Base-by-base conservation (phyloP, 208 protist species). In the Strigomonas oncopelti region DNA sequence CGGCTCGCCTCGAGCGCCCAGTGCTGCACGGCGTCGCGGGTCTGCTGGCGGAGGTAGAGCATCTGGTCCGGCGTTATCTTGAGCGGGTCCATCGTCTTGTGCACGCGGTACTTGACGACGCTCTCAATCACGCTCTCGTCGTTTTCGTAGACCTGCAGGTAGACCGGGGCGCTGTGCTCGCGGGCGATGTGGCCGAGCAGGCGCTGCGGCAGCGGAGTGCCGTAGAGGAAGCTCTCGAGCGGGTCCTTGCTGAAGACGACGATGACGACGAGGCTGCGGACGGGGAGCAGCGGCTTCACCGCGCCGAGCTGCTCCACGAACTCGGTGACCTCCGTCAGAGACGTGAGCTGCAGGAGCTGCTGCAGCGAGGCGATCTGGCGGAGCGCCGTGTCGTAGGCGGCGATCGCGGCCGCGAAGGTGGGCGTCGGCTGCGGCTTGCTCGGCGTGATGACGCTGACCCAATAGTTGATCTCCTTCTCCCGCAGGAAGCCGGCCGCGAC, bases 81-180 rank as follows among this genome's bases (percentile, higher is more conserved):
- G 20, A 65, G 29, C 14, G 78, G 77, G 67, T 91, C 83, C 72
- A 85, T 83, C 38, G 81, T 90, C 67, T 83, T 80, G 60, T 90
- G 85, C 32, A 94, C 77, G 58, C 88, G 86, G 69, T 92, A 94
- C 74, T 83, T 80, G 29, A 90, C 72, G 42, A 94, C 78, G 46
- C 78, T 76, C 59, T 94, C 86, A 4, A 89, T 46, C 67, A 84
- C 73, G n/a, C 74, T 70, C 31, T 84, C 78, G 58, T 94, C 80
- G 20, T 76, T 79, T 46, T 90, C 88, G 48, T 84, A 80, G 34
- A 94, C 69, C 59, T 77, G 78, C 32, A 87, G 71, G 77, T 94
- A 94, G 9, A 94, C 72, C 34, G 88, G 85, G 22, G 88, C 77
- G 18, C 88, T 85, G 72, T 89, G 81, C 42, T 82, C 79, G 60